phyloP scores from a whole-genome alignment of 768 basidiomycete genomes.

The Pholiota microspora region DNA sequence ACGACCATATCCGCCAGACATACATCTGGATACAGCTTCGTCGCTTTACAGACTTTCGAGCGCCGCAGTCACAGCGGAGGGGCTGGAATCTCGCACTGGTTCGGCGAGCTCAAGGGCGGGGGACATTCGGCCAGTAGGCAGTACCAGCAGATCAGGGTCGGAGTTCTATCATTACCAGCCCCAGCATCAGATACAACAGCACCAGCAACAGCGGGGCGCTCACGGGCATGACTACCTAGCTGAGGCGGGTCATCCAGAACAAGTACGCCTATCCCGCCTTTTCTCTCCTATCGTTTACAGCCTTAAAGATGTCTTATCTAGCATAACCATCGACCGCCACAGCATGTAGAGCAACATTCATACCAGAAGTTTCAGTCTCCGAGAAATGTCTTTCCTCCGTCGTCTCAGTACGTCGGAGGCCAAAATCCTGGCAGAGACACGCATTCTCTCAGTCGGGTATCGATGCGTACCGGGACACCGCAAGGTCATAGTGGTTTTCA shows the following conservation, averaged over 20 bases:
- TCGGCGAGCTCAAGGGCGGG: neutral
- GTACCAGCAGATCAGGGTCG: neutral
- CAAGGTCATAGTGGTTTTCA: neutral
- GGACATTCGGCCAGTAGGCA: neutral
- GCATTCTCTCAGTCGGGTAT: neutral
- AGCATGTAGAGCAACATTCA: neutral
- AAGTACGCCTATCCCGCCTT: neutral
- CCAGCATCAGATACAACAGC: neutral
- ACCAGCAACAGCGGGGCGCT: neutral
- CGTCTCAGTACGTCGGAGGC: neutral
- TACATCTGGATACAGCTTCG: conserved; percentile 26
- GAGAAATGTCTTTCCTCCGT: neutral
- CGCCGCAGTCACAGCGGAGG: neutral
- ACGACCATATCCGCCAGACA: conserved; percentile 27
- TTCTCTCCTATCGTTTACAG: neutral
- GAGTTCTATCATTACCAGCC: conserved; percentile 1
- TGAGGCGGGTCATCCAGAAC: neutral
- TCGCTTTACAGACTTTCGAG: conserved; percentile 12
- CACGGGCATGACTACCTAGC: neutral
- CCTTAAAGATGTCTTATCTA: neutral
- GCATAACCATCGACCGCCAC: neutral
- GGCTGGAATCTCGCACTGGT: neutral
- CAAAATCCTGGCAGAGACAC: neutral
- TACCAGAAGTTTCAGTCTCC: neutral
- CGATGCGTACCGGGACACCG: neutral